phyloP scores from a whole-genome alignment of 139 green algal species.

The Zygnema circumcarinatum region DNA sequence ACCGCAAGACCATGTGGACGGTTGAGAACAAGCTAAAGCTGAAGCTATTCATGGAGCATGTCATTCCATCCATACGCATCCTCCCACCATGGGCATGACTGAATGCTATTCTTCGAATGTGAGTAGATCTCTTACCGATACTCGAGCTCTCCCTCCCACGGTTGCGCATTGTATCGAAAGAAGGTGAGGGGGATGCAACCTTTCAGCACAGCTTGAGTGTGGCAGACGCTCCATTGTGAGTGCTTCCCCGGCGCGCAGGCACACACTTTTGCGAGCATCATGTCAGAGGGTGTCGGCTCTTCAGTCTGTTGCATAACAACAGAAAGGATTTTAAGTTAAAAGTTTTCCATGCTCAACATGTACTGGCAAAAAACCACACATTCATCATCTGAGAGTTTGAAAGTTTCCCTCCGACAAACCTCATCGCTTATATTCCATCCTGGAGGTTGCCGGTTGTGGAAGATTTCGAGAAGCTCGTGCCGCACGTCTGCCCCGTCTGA shows the following conservation, averaged over 20 bases:
- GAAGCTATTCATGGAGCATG: too few relatives aligned
- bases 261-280: not conserved
- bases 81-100: too few relatives aligned
- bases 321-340: not conserved
- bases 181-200: constrained; percentile 35
- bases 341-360: too few relatives aligned
- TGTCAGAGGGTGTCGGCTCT: not conserved
- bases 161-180: constrained; percentile 12
- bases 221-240: not conserved
- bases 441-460: not conserved
- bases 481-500: too few relatives aligned
- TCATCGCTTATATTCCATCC: not conserved
- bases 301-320: not conserved
- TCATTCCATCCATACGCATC: too few relatives aligned
- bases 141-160: constrained; percentile 8
- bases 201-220: not conserved
- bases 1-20: too few relatives aligned
- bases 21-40: too few relatives aligned
- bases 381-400: too few relatives aligned
- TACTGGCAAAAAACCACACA: too few relatives aligned
- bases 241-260: not conserved
- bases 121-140: constrained; percentile 1
- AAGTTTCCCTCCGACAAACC: too few relatives aligned
- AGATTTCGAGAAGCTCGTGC: not conserved
- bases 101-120: too few relatives aligned